phyloP scores from a whole-genome alignment of 768 basidiomycete species.

The Leccinum uliginosum region DNA sequence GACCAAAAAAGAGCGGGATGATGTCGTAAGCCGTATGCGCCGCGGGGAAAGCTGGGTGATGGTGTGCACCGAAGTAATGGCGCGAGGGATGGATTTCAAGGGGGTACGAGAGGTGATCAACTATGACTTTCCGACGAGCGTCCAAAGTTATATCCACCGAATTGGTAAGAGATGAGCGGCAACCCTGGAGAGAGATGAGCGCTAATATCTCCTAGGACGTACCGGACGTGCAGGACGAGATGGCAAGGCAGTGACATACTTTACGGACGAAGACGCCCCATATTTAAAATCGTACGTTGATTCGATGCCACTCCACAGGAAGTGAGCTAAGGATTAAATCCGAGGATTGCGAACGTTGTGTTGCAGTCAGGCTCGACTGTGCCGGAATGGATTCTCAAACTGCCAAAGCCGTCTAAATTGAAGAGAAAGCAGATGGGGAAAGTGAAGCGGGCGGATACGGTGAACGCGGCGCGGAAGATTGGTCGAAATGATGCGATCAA shows the following conservation, averaged over 20 bases:
- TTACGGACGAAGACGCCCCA: constrained; percentile 89
- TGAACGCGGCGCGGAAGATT: constrained; percentile 66
- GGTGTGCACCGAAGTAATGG: constrained; percentile 96
- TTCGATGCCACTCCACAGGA: background rate
- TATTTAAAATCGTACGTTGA: constrained; percentile 80
- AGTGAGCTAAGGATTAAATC: constrained; percentile 6
- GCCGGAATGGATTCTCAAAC: constrained; percentile 91
- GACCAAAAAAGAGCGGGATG: constrained; percentile 82
- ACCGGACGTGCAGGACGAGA: constrained; percentile 92
- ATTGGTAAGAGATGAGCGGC: constrained; percentile 54
- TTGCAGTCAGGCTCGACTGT: constrained; percentile 87
- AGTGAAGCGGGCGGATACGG: constrained; percentile 69
- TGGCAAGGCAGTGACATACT: constrained; percentile 93
- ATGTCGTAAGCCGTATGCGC: constrained; percentile 80
- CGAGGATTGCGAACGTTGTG: constrained; percentile 93
- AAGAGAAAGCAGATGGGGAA: constrained; percentile 83
- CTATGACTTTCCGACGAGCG: constrained; percentile 93
- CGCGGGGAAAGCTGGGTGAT: constrained; percentile 91
- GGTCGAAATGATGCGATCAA: constrained; percentile 69
- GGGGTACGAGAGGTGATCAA: constrained; percentile 93
- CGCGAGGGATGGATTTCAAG: constrained; percentile 96
- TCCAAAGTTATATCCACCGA: constrained; percentile 94
- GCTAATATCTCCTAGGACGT: constrained; percentile 52
- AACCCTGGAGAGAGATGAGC: background rate
- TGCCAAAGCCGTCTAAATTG: constrained; percentile 91